Conservation (phyloP, 768 basidiomycete species). For the Suillus brevipes region DNA sequence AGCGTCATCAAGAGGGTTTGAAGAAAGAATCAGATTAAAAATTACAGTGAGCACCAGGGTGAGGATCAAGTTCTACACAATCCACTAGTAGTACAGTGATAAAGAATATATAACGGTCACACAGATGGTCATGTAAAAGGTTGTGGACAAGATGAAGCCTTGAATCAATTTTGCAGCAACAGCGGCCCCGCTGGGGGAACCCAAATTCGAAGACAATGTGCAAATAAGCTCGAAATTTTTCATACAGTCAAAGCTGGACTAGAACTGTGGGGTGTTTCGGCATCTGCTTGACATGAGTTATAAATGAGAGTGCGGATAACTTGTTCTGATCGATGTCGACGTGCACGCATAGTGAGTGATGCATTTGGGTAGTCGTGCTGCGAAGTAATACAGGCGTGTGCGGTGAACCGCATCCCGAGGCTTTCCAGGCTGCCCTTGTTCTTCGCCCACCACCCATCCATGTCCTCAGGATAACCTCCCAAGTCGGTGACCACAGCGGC, state of each 20-base stretch:
- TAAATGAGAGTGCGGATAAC: neutral
- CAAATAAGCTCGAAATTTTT: neutral
- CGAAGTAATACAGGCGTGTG: slow-evolving; percentile 43
- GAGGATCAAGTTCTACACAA: no score
- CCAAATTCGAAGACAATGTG: no score
- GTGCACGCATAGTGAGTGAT: neutral
- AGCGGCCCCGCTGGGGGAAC: no score
- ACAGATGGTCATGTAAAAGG: no score
- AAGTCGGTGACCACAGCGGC: neutral
- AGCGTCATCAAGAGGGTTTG: no score
- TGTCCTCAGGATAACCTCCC: slow-evolving; percentile 30
- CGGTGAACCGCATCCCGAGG: slow-evolving; percentile 39
- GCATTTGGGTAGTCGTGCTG: neutral
- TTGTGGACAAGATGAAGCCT: no score
- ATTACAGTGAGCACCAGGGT: no score
- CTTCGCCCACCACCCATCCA: slow-evolving; percentile 40
- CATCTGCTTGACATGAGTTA: neutral
- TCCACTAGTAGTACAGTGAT: no score
- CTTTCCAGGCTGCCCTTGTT: slow-evolving; percentile 32
- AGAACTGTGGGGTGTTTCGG: neutral
- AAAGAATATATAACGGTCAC: no score
- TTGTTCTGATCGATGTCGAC: neutral
- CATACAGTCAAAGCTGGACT: neutral
- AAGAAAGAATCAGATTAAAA: no score
- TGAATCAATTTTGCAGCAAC: no score